Evolutionary conservation across 805 yeast genomes (phyloP).

Genomic region (Clavispora fructus): DNA sequence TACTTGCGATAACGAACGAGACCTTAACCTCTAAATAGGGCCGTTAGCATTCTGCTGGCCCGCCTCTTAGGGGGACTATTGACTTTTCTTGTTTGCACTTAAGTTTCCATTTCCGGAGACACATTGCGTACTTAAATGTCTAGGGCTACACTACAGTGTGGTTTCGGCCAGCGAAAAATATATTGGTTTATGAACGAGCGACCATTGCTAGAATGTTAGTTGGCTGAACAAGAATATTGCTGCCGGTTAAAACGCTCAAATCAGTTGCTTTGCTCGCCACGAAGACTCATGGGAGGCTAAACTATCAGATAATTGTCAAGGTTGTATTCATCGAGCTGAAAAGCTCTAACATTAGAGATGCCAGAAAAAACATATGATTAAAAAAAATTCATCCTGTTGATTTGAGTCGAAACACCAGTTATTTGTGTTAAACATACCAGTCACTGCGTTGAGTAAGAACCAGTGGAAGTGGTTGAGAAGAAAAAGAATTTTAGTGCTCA

Average conservation of each 20-base stretch:
- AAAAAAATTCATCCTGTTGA: constrained; percentile 34
- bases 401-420: background rate
- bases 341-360: constrained; percentile 88
- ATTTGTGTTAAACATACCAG: background rate
- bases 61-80: too few relatives aligned
- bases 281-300: background rate
- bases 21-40: too few relatives aligned
- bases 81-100: too few relatives aligned
- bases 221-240: background rate
- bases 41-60: too few relatives aligned
- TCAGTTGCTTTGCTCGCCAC: background rate
- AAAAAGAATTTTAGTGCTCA: background rate
- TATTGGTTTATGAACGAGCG: background rate
- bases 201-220: background rate
- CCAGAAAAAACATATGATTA: constrained; percentile 67
- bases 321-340: constrained; percentile 75
- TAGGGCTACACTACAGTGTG: background rate
- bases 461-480: background rate
- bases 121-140: background rate
- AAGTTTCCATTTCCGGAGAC: too few relatives aligned
- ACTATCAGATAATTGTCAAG: constrained; percentile 59
- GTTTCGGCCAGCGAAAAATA: background rate
- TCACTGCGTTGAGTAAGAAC: background rate
- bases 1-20: too few relatives aligned
- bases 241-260: background rate